Conservation (phyloP, 2,329 filamentous ascomycete genomes). For the Aspergillus calidoustus region DNA sequence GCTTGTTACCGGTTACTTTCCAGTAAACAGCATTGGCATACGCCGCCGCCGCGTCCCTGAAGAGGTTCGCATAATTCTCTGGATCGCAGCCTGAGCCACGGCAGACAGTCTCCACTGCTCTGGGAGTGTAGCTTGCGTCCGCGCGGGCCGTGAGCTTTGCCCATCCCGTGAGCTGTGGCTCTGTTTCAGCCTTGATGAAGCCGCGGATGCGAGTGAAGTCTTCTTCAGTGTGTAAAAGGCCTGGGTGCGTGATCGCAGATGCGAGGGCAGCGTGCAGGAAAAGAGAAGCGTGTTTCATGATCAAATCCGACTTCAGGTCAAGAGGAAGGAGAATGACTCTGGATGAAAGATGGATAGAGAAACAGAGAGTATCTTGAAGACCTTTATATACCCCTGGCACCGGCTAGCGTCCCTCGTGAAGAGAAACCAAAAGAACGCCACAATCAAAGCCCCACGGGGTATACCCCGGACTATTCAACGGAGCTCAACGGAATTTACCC, state of each 20-base stretch:
- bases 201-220: conserved; percentile 49
- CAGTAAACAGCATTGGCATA: conserved; percentile 49
- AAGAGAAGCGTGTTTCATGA: not conserved
- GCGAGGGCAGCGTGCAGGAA: not conserved
- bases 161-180: conserved; percentile 44
- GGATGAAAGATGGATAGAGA: not conserved
- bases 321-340: not conserved
- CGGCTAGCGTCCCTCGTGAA: not conserved
- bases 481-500: not conserved
- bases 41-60: conserved; percentile 42
- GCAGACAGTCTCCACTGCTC: conserved; percentile 38
- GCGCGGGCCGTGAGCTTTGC: conserved; percentile 35
- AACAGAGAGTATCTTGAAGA: not conserved
- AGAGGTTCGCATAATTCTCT: conserved; percentile 42
- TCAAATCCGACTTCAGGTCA: not conserved
- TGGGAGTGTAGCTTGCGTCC: conserved; percentile 39
- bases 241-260: conserved; percentile 36
- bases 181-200: conserved; percentile 38
- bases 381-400: not conserved
- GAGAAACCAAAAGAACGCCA: not conserved
- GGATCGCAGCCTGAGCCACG: conserved; percentile 37
- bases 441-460: not conserved
- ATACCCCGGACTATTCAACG: not conserved
- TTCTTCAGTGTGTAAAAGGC: conserved; percentile 40
- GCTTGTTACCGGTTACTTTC: conserved; percentile 44